A percentile compares a stretch with the other conserved stretches of the same genome.
Conservation (phyloP, 176 grass and related monocot species). For the Zoysia pacifica region DNA sequence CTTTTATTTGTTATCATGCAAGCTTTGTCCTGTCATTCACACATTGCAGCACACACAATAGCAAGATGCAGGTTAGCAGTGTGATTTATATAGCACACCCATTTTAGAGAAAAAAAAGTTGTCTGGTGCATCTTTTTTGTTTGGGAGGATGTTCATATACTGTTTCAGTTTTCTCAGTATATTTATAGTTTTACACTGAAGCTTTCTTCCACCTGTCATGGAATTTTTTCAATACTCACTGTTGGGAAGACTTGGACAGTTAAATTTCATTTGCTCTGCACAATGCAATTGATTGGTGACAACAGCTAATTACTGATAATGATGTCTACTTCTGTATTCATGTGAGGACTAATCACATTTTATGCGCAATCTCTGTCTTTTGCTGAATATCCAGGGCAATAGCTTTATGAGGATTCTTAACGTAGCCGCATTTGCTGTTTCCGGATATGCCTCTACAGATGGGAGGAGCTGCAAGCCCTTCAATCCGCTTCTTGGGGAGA, state of each 20-base stretch:
- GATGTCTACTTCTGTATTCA: conserved; percentile 7
- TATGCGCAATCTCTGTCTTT: not conserved
- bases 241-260: not conserved
- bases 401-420: conserved; percentile 92
- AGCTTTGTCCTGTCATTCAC: not conserved
- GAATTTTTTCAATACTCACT: no score
- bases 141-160: not conserved
- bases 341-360: not conserved
- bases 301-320: conserved; percentile 19
- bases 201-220: not conserved
- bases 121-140: not conserved
- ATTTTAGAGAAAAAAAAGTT: not conserved
- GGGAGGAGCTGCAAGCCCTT: conserved; percentile 97
- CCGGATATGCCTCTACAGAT: conserved; percentile 97
- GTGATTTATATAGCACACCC: not conserved
- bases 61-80: not conserved
- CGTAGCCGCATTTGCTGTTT: conserved; percentile 98
- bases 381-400: conserved; percentile 62
- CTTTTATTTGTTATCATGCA: not conserved
- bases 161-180: not conserved
- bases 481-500: conserved; percentile 96
- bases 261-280: not conserved
- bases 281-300: conserved; percentile 1
- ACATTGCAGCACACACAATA: not conserved
- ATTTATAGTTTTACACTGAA: not conserved